Conservation (phyloP, 257 asterid species). For the Lantana camara region DNA sequence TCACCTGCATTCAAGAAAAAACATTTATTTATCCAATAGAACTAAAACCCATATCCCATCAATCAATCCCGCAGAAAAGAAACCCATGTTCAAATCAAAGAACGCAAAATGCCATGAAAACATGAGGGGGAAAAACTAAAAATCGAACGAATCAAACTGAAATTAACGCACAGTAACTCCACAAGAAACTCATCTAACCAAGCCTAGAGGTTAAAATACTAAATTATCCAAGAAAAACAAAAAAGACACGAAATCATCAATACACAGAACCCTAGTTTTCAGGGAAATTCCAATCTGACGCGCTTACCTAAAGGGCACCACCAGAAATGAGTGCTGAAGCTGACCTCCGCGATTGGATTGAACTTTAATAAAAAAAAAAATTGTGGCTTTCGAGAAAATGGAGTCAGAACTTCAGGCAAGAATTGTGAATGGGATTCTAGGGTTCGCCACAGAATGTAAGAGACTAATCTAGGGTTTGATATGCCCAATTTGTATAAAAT, state of each 20-base stretch:
- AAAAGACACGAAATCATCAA: neutral
- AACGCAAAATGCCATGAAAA: conserved; percentile 20
- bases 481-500: conserved; percentile 32
- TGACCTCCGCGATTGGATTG: conserved; percentile 48
- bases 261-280: conserved; percentile 30
- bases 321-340: conserved; percentile 36
- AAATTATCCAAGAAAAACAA: conserved; percentile 17
- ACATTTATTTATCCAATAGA: conserved; percentile 1
- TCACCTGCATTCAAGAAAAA: conserved; percentile 45
- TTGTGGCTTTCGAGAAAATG: conserved; percentile 35
- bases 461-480: conserved; percentile 38
- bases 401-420: conserved; percentile 39
- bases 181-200: conserved; percentile 23
- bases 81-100: conserved; percentile 24
- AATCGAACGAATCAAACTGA: conserved; percentile 37
- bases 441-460: conserved; percentile 43
- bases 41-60: conserved; percentile 9
- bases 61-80: conserved; percentile 21
- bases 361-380: conserved; percentile 21
- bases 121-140: conserved; percentile 24
- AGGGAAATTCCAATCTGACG: conserved; percentile 29
- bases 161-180: conserved; percentile 26
- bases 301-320: conserved; percentile 16
- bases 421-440: conserved; percentile 44
- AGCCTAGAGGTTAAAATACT: conserved; percentile 6